A percentile compares a stretch with the other conserved stretches of the same genome.
phyloP scores from a whole-genome alignment of 2,329 filamentous ascomycete genomes.

The Madurella fahalii region DNA sequence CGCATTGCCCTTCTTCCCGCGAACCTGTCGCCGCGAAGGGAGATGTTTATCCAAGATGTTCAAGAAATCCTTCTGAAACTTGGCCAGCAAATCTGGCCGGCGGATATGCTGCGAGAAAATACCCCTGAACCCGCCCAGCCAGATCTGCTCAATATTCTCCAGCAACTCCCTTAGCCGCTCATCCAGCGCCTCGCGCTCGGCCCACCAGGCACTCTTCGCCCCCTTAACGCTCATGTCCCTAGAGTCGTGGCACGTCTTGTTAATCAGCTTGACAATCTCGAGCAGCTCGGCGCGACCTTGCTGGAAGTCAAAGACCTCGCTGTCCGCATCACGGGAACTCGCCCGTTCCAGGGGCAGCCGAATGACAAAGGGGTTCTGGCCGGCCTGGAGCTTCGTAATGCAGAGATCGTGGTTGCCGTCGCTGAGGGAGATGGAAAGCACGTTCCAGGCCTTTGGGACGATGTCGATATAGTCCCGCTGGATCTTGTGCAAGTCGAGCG shows the following conservation, averaged over 20 bases:
- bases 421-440: slow-evolving; percentile 79
- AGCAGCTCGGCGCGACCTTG: slow-evolving; percentile 74
- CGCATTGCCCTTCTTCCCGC: slow-evolving; percentile 49
- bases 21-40: slow-evolving; percentile 69
- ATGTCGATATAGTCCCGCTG: slow-evolving; percentile 80
- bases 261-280: slow-evolving; percentile 77
- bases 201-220: slow-evolving; percentile 84
- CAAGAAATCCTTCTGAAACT: slow-evolving; percentile 75
- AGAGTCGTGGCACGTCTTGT: slow-evolving; percentile 72
- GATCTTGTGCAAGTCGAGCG: slow-evolving; percentile 58
- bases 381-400: slow-evolving; percentile 77
- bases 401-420: slow-evolving; percentile 80
- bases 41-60: slow-evolving; percentile 77
- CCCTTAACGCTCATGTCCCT: slow-evolving; percentile 70
- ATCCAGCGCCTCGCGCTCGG: slow-evolving; percentile 76
- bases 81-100: slow-evolving; percentile 60
- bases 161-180: slow-evolving; percentile 71
- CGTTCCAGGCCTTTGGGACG: slow-evolving; percentile 77
- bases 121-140: slow-evolving; percentile 91
- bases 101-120: slow-evolving; percentile 76
- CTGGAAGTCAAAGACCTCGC: slow-evolving; percentile 76
- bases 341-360: slow-evolving; percentile 81
- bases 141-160: slow-evolving; percentile 82
- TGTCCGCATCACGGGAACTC: slow-evolving; percentile 72
- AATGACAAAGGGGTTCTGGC: slow-evolving; percentile 76